Conservation (phyloP, 2,329 filamentous ascomycete genomes). For the Microthyrium microscopicum region DNA sequence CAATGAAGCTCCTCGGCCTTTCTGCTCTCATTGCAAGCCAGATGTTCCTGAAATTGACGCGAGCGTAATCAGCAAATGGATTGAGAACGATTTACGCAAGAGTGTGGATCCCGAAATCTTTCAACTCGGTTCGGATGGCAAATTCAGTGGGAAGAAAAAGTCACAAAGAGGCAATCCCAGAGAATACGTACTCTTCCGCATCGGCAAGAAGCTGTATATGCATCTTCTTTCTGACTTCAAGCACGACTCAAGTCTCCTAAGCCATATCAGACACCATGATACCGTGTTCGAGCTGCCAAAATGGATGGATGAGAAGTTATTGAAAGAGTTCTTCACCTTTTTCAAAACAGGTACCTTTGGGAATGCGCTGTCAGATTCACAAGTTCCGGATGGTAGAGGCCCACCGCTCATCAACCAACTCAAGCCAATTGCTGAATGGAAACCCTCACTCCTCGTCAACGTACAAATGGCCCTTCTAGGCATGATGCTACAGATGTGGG, state of each 20-base stretch:
- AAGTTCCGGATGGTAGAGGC: background rate
- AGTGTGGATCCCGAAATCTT: conserved; percentile 5
- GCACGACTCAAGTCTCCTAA: background rate
- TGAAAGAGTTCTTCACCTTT: too few species aligned
- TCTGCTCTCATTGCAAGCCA: background rate
- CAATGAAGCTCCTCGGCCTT: background rate
- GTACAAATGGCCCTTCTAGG: too few species aligned
- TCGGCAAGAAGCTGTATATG: conserved; percentile 4
- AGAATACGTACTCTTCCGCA: conserved; percentile 2
- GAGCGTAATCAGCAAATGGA: conserved; percentile 6
- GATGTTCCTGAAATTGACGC: conserved; percentile 1
- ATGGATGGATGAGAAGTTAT: too few species aligned
- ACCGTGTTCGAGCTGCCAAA: too few species aligned
- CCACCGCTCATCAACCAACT: background rate
- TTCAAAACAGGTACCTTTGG: too few species aligned
- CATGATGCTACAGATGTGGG: background rate
- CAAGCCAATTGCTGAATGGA: too few species aligned
- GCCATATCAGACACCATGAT: too few species aligned
- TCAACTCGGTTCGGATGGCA: background rate
- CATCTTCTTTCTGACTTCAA: background rate
- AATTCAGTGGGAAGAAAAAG: background rate
- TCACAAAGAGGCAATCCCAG: conserved; percentile 2
- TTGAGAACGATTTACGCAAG: conserved; percentile 6
- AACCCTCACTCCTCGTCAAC: too few species aligned
- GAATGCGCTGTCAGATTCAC: too few species aligned